Evolutionary conservation across 192 early-diverging fungal species (phyloP), one percentile per base, ranked within the genome.

Genomic region (Coemansia sp.): DNA sequence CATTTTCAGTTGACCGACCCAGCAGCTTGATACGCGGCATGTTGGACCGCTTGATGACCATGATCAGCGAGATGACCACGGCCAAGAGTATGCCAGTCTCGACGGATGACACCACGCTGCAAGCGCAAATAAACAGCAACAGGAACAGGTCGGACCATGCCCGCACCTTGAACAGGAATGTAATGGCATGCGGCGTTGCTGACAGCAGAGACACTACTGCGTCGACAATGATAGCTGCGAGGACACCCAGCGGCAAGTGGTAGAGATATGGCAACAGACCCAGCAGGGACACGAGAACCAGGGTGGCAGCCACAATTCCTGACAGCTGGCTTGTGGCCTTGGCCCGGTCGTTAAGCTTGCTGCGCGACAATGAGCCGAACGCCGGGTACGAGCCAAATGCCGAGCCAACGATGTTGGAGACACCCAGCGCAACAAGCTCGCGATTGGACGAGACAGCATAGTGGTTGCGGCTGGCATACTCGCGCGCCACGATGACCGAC

Each of bases 81-180:
- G 96, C 94, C 42, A 99, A 73, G 66, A 99, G 74, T 6, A 96
- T 98, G 34, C 98, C 98, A 16, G 92, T 90, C 82, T 98, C 95
- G 40, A 97, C 89, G 6, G 94, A 96, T 3, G 98, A 85, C 16
- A 93, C 77, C 47, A 98, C 88, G n/a, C 97, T 99, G 13, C 93
- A 85, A 9, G 93, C 70, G 69, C 98, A 99, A 22, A 96, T 98
- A 69, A 97, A 79, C 33, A 92, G 76, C 57, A 98, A 80, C 42
- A 98, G 78, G 2, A 89, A 88, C 57, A 97, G 74, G 70, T 99
- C 98, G 1, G 87, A 88, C 91, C 92, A 94, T 20, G 93, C 93
- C 24, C 80, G 84, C 60, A 94, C 88, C n/a, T 84, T 81, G 76
- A 90, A 89, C 80, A 96, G 85, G 68, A 96, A 98, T 7, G 84